Evolutionary conservation across 1,284 basidiomycete genomes (phyloP), one percentile per base, ranked within the genome.

Genomic region (Malassezia psittaci): DNA sequence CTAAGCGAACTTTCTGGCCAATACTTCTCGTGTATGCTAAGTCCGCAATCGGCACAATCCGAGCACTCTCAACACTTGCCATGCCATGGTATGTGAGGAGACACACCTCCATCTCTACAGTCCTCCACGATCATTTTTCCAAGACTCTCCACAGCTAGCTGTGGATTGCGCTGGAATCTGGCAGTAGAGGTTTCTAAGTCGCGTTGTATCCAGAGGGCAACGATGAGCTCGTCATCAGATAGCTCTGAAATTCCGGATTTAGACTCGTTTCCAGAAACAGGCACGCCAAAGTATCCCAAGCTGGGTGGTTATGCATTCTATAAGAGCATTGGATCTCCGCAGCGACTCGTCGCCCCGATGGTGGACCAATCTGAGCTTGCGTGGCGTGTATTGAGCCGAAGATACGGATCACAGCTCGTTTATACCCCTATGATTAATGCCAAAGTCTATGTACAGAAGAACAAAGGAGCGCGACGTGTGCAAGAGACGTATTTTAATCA

Each of bases 341-440:
- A 86, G 75, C 84, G 82, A 71, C 81, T 96, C 41, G 88, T 96
- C 11, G 93, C 90, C 11, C 91, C 93, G 9, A 96, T 96, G 93
- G 93, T 96, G 0, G 91, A 96, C 76, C 89, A 93, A 77, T 90
- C 87, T 68, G 91, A 96, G 76, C 81, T 96, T 0, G 53, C 70
- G 0, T 98, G 90, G 88, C 81, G 93, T 59, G 83, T 85, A 55
- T 78, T 96, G n/a, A 87, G 87, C 9, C 81, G 91, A 51, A 78
- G 85, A 57, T 90, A 94, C 67, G 88, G 90, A 32, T 76, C 78
- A 0, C 77, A 91, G 80, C 80, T 96, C 6, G 81, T 83, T 10
- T 98, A 96, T 74, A 90, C 90, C 1, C 93, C 93, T 5, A 98
- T 98, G 93, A 96, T 98, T 71, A 90, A 94, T 66, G 87, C 90